phyloP scores from a whole-genome alignment of 2,329 filamentous ascomycete species.

The Sporothrix sp. region DNA sequence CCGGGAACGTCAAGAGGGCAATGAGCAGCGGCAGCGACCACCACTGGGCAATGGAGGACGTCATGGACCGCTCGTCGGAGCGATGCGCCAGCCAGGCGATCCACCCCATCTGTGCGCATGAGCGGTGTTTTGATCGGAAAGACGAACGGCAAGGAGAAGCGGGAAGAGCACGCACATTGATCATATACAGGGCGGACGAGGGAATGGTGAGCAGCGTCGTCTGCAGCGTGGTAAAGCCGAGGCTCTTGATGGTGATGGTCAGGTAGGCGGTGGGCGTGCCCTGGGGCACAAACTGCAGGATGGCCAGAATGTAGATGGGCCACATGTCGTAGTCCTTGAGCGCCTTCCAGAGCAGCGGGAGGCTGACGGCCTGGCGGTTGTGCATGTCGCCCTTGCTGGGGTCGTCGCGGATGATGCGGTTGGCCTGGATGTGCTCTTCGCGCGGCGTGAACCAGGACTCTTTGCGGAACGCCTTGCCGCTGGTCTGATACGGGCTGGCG shows the following conservation, averaged over 20 bases:
- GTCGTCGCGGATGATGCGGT: slow-evolving; percentile 46
- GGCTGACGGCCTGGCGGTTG: slow-evolving; percentile 45
- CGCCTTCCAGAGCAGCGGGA: slow-evolving; percentile 18
- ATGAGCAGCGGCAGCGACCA: slow-evolving; percentile 44
- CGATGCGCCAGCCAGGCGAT: too few species aligned
- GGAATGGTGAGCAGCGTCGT: slow-evolving; percentile 16
- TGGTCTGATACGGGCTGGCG: too few species aligned
- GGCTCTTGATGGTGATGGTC: slow-evolving; percentile 10
- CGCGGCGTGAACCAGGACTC: slow-evolving; percentile 50
- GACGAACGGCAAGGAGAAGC: too few species aligned
- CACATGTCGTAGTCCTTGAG: slow-evolving; percentile 15
- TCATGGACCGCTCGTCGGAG: slow-evolving; percentile 15
- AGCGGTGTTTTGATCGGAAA: too few species aligned
- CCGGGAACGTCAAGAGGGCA: slow-evolving; percentile 32
- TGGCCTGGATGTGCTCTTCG: slow-evolving; percentile 48
- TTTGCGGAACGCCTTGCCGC: too few species aligned
- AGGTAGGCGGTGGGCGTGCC: slow-evolving; percentile 8
- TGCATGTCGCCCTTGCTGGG: slow-evolving; percentile 49
- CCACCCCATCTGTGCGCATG: too few species aligned
- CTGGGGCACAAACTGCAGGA: slow-evolving; percentile 7
- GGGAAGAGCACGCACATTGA: too few species aligned
- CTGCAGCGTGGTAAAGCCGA: slow-evolving; percentile 14
- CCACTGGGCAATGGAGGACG: slow-evolving; percentile 33
- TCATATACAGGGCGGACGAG: too few species aligned
- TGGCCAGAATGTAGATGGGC: slow-evolving; percentile 14